These are phyloP conservation scores for Hymenoscyphus repandus DNA, from an alignment of 2,329 filamentous ascomycete species.

Conservation along the genomic window DNA sequence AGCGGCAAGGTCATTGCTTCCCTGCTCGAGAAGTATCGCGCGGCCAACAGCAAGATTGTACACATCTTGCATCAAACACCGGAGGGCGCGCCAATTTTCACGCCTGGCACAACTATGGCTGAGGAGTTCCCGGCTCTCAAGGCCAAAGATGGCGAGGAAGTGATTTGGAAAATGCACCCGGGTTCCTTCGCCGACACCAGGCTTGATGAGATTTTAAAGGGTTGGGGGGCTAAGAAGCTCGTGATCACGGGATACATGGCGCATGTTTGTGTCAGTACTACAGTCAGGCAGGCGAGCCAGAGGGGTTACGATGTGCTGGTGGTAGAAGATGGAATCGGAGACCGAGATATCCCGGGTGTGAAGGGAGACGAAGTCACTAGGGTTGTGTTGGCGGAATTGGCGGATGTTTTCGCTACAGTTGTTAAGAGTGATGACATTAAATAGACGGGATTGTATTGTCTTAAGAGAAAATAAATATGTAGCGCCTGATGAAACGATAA, in stretches of 20 bases:
- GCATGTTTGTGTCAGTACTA: not conserved
- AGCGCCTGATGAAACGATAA: too few relatives aligned
- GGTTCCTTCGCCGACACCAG: not conserved
- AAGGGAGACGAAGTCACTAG: slow-evolving; percentile 46
- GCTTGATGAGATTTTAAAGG: not conserved
- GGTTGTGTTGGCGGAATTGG: slow-evolving; percentile 53
- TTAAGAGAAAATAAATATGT: too few relatives aligned
- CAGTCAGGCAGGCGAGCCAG: slow-evolving; percentile 39
- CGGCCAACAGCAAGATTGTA: slow-evolving; percentile 45
- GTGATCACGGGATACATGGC: not conserved
- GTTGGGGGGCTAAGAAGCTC: not conserved
- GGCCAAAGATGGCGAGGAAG: not conserved
- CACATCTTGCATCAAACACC: slow-evolving; percentile 57
- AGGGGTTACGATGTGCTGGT: slow-evolving; percentile 59
- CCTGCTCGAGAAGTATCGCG: slow-evolving; percentile 55
- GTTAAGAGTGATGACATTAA: slow-evolving; percentile 34
- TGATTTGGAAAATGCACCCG: not conserved
- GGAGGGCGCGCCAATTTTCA: slow-evolving; percentile 62
- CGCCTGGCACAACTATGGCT: slow-evolving; percentile 43
- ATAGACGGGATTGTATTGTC: too few relatives aligned
- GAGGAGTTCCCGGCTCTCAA: not conserved
- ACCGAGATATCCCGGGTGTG: slow-evolving; percentile 58
- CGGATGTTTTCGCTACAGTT: slow-evolving; percentile 58
- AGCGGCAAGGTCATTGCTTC: slow-evolving; percentile 52
- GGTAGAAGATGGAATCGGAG: slow-evolving; percentile 57